Evolutionary conservation across 2,329 filamentous ascomycete species (phyloP).

Genomic region (Phaeophleospora eucalypticola): DNA sequence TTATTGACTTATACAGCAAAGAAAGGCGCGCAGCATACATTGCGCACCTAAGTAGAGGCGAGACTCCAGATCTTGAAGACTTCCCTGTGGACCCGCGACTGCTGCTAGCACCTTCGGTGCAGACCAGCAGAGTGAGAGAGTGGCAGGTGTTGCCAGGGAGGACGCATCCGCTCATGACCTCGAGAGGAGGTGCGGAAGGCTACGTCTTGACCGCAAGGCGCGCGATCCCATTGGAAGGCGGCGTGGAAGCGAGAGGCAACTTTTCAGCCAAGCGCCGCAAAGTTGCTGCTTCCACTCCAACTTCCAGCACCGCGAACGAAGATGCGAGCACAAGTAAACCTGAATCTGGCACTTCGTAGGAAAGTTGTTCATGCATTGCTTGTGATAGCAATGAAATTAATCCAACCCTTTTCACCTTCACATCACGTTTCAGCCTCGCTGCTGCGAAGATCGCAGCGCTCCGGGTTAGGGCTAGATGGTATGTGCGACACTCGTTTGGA

Average conservation of each 20-base stretch:
- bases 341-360: neutral
- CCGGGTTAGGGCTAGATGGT: too few relatives aligned
- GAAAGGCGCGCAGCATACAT: conserved; percentile 73
- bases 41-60: conserved; percentile 33
- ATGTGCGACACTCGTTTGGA: neutral
- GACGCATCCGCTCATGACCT: conserved; percentile 93
- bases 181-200: conserved; percentile 79
- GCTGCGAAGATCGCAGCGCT: neutral
- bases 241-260: conserved; percentile 77
- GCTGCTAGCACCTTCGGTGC: conserved; percentile 72
- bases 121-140: conserved; percentile 70
- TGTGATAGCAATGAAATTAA: neutral
- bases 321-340: neutral
- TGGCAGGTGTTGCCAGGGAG: conserved; percentile 92
- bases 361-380: neutral
- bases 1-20: conserved; percentile 82
- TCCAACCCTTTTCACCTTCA: neutral
- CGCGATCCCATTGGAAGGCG: conserved; percentile 73
- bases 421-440: neutral
- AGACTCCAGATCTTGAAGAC: conserved; percentile 51
- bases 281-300: conserved; percentile 18
- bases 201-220: conserved; percentile 82
- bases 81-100: conserved; percentile 86
- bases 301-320: neutral
- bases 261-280: conserved; percentile 63